Base-by-base conservation (phyloP, 2,329 filamentous ascomycete species). In the Neofusicoccum kwambonambiense region DNA sequence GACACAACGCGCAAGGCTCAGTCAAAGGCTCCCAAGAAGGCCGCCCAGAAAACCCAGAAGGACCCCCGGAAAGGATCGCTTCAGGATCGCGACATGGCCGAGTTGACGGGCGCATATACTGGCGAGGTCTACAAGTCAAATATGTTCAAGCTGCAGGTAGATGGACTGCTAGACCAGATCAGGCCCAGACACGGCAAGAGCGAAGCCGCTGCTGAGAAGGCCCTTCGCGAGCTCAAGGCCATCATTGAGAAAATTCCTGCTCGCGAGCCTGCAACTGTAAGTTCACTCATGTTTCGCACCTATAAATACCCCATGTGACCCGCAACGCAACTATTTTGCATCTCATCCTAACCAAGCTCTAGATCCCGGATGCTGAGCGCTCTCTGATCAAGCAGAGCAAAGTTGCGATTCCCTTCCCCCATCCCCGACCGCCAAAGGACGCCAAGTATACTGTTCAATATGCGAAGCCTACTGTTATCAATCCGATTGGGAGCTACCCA, bases 401-500 rank as follows among this genome's bases (percentile, higher is more conserved):
- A 56, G 84, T 96, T 65, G 77, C 81, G n/a, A 85, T 97, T 54
- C 95, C 95, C 0, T 97, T 92, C 73, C 92, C 94, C 15, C 84
- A 89, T n/a, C 93, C 93, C 17, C 87, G 83, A 58, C 93, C 94
- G 1, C 81, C 86, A 11, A 87, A 87, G 71, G 89, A 94, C 75
- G 87, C 88, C 37, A 90, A 90, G 61, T 96, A 96, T 79, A 93
- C 92, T 71, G 82, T 98, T 61, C 83, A 89, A 44, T 97, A 92
- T 75, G 84, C 84, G 51, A 89, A 87, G 73, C 94, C 95, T 2
- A 79, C 86, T 7, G 88, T 89, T 69, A 87, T 95, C 77, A 97
- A 97, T 72, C 90, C 96, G 27, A 89, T 94, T 37, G 95, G 95
- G 57, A 96, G 93, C 77, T 94, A 96, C 80, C 86, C 90, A 11